Conservation (phyloP, 148 eudicot genomes). For the Limonium bicolor region DNA sequence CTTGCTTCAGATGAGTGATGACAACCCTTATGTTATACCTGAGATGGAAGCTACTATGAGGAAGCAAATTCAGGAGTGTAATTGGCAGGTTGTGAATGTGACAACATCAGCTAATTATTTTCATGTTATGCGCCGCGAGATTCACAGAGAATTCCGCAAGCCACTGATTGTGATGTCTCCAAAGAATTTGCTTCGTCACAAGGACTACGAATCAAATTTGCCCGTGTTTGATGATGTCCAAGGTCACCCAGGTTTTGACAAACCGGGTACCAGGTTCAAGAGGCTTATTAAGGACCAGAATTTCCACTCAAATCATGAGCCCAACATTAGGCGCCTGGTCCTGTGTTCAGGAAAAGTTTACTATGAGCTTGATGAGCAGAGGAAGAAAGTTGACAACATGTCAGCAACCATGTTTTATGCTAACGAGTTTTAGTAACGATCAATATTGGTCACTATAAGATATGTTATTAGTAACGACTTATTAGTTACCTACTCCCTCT, state of each 20-base stretch:
- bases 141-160: constrained; percentile 63
- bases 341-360: constrained; percentile 79
- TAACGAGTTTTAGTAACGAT: no score
- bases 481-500: no score
- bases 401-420: constrained; percentile 34
- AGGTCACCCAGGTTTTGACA: constrained; percentile 80
- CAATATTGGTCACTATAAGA: no score
- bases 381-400: constrained; percentile 26
- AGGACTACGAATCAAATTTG: constrained; percentile 59
- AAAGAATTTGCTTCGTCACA: constrained; percentile 67
- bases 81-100: constrained; percentile 69
- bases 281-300: constrained; percentile 67
- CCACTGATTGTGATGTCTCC: constrained; percentile 67
- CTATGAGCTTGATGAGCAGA: constrained; percentile 55
- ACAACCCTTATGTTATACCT: constrained; percentile 57
- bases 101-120: constrained; percentile 70
- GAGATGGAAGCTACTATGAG: constrained; percentile 59
- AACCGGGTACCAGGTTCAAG: constrained; percentile 67
- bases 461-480: no score
- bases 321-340: constrained; percentile 48
- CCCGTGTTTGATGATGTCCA: constrained; percentile 69
- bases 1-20: constrained; percentile 71
- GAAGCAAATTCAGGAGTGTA: constrained; percentile 61
- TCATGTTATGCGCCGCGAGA: constrained; percentile 55
- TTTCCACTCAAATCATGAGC: constrained; percentile 51